Base-by-base conservation (phyloP, 345 rosid genomes). In the Turnera subulata region DNA sequence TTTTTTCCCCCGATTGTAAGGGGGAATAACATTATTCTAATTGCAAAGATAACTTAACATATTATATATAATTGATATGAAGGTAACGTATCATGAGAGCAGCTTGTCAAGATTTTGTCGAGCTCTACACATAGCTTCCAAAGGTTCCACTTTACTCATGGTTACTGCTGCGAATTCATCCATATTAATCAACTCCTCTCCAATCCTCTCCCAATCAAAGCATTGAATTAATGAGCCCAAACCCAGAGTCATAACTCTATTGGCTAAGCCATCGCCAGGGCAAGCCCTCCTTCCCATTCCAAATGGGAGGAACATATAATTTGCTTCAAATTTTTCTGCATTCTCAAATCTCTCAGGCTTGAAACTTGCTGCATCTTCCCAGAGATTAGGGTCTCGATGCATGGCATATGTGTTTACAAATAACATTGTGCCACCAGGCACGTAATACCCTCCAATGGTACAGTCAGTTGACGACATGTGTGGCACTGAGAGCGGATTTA, bases 331-430 rank as follows among this genome's bases (percentile, higher is more conserved):
- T 11, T 22, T 50, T 11, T 12, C 33, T 22, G n/a, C n/a, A n/a
- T 50, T 23, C 2, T 50, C 53, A 22, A 50, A 50, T 50, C 53
- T 50, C n/a, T 50, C 53, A 11, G 53, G 53, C 15, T 50, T 50
- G 15, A 50, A 50, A 22, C 33, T 22, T 10, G 33, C 23, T 24
- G 53, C 33, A 15, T 50, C 53, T 12, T 24, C n/a, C 33, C 33
- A 50, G 1, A 24, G 3, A 0, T 24, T 12, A 24, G 33, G 33
- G 13, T 22, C n/a, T 24, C 33, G 22, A 5, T 50, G 33, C 22
- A 50, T 21, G 8, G 26, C 26, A 25, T 11, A 11, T 1, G 20
- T 13, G 20, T 48, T 48, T 20, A 11, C 24, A 11, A 48, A 11
- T 13, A 42, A 42, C 45, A 42, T 9, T 42, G 45, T 42, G 5